Conservation (phyloP, 129 eudicot species). For the Lonicera japonica region DNA sequence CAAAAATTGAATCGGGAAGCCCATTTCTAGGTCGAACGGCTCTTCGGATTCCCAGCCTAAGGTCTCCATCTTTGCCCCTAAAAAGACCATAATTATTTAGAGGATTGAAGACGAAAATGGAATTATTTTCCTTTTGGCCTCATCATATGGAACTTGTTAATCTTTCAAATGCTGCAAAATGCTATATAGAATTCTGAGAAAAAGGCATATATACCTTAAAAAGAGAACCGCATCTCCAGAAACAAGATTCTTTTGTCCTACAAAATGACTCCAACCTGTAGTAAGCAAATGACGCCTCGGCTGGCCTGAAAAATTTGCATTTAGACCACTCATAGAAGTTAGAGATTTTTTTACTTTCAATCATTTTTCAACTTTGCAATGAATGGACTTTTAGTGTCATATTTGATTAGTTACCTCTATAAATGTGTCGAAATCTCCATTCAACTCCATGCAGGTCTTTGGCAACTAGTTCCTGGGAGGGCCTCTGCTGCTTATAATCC, state of each 20-base stretch:
- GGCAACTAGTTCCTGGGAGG: slow-evolving; percentile 82
- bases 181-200: too few species aligned
- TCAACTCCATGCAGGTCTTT: slow-evolving; percentile 94
- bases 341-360: too few species aligned
- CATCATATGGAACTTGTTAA: too few species aligned
- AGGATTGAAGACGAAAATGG: too few species aligned
- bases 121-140: too few species aligned
- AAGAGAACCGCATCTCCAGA: slow-evolving; percentile 97
- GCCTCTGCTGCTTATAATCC: slow-evolving; percentile 85
- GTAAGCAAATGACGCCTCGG: slow-evolving; percentile 98
- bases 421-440: slow-evolving; percentile 92
- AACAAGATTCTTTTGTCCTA: slow-evolving; percentile 85
- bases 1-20: slow-evolving; percentile 55
- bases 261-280: slow-evolving; percentile 95
- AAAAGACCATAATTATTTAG: slow-evolving; percentile 9
- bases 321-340: too few species aligned
- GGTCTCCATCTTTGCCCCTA: slow-evolving; percentile 84
- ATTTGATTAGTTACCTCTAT: slow-evolving; percentile 51
- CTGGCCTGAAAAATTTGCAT: too few species aligned
- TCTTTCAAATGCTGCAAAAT: too few species aligned
- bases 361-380: too few species aligned
- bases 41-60: slow-evolving; percentile 80
- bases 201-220: slow-evolving; percentile 80
- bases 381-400: not conserved
- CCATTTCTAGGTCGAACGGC: slow-evolving; percentile 76